phyloP scores from a whole-genome alignment of 768 basidiomycete genomes.

The Auricularia sp. region DNA sequence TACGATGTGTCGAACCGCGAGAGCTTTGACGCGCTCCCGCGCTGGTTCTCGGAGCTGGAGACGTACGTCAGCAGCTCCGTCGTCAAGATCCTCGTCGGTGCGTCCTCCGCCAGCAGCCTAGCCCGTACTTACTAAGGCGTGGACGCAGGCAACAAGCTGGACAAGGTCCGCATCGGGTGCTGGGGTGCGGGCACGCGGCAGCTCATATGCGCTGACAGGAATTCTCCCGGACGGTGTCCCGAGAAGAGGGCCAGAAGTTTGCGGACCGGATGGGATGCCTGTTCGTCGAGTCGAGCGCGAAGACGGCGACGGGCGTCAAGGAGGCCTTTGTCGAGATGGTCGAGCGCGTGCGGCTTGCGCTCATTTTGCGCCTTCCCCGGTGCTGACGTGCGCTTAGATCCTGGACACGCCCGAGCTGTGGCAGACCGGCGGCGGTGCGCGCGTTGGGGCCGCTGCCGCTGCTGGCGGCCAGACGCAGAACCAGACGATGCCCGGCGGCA shows the following conservation, averaged over 20 bases:
- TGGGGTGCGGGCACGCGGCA: not conserved
- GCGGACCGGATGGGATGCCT: conserved; percentile 72
- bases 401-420: conserved; percentile 77
- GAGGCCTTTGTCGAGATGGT: conserved; percentile 75
- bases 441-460: conserved; percentile 7
- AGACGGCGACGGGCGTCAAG: conserved; percentile 75
- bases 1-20: conserved; percentile 92
- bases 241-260: conserved; percentile 66
- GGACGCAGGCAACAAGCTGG: conserved; percentile 53
- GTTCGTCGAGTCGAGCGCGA: conserved; percentile 89
- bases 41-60: conserved; percentile 89
- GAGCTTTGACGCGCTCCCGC: conserved; percentile 87
- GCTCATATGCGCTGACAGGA: conserved; percentile 39
- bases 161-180: conserved; percentile 47
- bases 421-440: conserved; percentile 15
- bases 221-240: conserved; percentile 78
- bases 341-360: conserved; percentile 40
- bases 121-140: not conserved
- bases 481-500: conserved; percentile 11
- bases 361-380: not conserved
- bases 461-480: not conserved
- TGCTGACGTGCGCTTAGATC: conserved; percentile 16
- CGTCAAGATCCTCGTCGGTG: conserved; percentile 87
- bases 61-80: conserved; percentile 81
- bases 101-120: not conserved